Evolutionary conservation across 2,329 filamentous ascomycete species (phyloP).

Genomic region (Xylariaceae sp.): DNA sequence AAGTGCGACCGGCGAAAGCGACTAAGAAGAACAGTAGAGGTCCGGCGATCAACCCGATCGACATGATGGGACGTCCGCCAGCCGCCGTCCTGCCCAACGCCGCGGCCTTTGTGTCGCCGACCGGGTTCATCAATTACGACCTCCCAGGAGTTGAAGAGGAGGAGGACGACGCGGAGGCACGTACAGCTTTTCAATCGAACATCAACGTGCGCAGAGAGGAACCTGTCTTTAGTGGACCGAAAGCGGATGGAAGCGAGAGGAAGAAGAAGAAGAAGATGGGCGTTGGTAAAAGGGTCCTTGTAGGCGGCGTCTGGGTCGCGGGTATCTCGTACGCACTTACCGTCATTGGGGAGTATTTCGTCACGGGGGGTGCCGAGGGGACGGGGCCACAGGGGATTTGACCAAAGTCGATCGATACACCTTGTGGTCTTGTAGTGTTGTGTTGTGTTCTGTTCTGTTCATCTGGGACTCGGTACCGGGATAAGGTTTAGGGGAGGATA

Average conservation of each 20-base stretch:
- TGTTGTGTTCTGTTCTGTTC: too few relatives aligned
- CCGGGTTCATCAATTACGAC: constrained; percentile 61
- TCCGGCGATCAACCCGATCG: constrained; percentile 51
- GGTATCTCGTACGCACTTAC: constrained; percentile 54
- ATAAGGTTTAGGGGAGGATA: too few relatives aligned
- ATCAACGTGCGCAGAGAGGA: constrained; percentile 43
- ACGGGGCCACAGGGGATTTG: constrained; percentile 33
- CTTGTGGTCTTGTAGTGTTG: too few relatives aligned
- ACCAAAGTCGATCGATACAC: too few relatives aligned
- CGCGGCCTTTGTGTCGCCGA: constrained; percentile 58
- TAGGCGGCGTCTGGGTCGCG: constrained; percentile 50
- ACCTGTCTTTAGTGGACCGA: constrained; percentile 41
- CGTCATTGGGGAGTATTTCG: constrained; percentile 53
- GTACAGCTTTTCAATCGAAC: constrained; percentile 37
- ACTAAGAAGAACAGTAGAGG: constrained; percentile 13
- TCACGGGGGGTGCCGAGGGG: constrained; percentile 41
- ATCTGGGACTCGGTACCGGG: too few relatives aligned
- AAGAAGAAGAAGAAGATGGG: constrained; percentile 32
- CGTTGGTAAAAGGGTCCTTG: constrained; percentile 42
- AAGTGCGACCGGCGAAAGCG: constrained; percentile 37
- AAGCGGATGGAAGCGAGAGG: constrained; percentile 19
- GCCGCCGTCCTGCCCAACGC: constrained; percentile 40
- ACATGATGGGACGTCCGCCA: constrained; percentile 43
- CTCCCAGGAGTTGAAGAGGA: constrained; percentile 30
- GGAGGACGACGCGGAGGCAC: constrained; percentile 21